Evolutionary conservation across 78 protist genomes (phyloP).

Genomic region (Dictyostelium purpureum): DNA sequence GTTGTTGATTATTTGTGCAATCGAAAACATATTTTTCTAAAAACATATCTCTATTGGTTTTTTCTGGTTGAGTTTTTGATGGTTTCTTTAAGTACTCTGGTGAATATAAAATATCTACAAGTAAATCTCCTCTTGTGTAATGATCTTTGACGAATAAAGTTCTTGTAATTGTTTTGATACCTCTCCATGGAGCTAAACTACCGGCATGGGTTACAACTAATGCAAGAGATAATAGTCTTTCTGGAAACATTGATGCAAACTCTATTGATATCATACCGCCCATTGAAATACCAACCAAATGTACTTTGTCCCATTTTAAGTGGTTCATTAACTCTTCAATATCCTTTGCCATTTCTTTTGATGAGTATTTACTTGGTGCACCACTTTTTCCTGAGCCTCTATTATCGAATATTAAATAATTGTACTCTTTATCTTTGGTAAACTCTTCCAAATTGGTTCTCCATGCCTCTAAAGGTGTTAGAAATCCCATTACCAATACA

Average conservation of each 20-base stretch:
- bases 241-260: background rate
- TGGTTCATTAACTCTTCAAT: conserved; percentile 55
- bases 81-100: background rate
- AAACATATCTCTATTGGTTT: background rate
- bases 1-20: background rate
- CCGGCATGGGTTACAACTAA: conserved; percentile 69
- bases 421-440: conserved; percentile 6
- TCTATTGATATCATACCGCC: conserved; percentile 79
- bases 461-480: conserved; percentile 15
- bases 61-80: background rate
- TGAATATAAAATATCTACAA: conserved; percentile 26
- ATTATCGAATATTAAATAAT: conserved; percentile 52
- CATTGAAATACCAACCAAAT: conserved; percentile 71
- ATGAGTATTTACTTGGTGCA: background rate
- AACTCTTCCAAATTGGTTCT: background rate
- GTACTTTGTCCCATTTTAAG: conserved; percentile 53
- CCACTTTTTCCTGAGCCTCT: conserved; percentile 67
- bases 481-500: background rate
- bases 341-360: conserved; percentile 51
- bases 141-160: conserved; percentile 5
- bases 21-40: background rate
- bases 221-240: conserved; percentile 2
- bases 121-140: background rate
- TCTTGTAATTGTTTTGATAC: background rate
- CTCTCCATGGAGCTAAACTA: conserved; percentile 1